A percentile compares a stretch with the other conserved stretches of the same genome.
phyloP scores from a whole-genome alignment of 23 red algal species.

The Cyanidiococcus yangmingshanensis region DNA sequence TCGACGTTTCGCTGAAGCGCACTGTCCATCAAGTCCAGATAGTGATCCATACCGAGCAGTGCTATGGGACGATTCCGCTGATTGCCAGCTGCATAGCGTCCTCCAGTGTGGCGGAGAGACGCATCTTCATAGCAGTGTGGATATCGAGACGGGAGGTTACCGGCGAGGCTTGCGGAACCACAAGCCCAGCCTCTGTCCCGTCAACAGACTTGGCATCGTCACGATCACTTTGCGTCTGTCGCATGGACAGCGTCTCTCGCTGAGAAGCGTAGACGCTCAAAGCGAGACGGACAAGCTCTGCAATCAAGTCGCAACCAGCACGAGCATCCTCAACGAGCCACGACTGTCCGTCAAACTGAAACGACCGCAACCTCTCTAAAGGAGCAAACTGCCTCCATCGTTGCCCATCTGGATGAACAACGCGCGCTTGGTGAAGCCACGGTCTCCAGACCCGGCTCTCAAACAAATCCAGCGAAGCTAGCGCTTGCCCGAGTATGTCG shows the following conservation, averaged over 20 bases:
- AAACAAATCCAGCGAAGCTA: not conserved
- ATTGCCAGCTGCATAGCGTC: not conserved
- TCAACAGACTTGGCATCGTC: too few species aligned
- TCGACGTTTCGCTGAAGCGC: not conserved
- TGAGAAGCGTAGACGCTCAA: not conserved
- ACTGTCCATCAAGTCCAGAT: conserved; percentile 5
- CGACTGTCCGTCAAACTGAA: not conserved
- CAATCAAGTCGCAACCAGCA: not conserved
- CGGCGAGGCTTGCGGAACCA: too few species aligned
- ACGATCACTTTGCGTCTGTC: too few species aligned
- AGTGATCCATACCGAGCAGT: not conserved
- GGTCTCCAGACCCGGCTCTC: not conserved
- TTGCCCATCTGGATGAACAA: not conserved
- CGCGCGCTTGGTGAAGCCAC: not conserved
- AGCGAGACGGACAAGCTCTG: not conserved
- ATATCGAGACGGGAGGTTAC: too few species aligned
- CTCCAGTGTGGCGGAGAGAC: not conserved
- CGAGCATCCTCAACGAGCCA: not conserved
- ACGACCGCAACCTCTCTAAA: not conserved
- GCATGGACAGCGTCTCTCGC: too few species aligned
- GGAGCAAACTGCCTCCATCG: not conserved
- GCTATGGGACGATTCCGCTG: not conserved
- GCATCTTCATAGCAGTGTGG: not conserved
- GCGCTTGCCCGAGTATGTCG: not conserved
- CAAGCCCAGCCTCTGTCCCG: too few species aligned